A percentile compares a stretch with the other conserved stretches of the same genome.
phyloP scores from a whole-genome alignment of 148 eudicot genomes.

The Bassia scoparia region DNA sequence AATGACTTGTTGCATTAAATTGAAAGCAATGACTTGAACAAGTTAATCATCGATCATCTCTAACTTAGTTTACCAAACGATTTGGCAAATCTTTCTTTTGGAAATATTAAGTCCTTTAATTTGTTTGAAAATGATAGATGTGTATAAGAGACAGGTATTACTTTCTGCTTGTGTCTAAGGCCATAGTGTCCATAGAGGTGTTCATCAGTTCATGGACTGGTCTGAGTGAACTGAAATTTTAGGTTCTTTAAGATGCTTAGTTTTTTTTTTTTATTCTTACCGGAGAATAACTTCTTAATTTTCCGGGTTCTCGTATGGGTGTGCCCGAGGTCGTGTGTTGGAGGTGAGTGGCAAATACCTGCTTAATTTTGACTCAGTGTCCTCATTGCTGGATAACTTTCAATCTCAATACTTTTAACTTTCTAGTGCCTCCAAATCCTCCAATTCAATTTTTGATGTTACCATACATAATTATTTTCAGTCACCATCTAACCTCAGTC shows the following conservation, averaged over 20 bases:
- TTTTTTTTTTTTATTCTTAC: neutral
- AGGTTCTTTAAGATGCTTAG: neutral
- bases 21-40: conserved; percentile 5
- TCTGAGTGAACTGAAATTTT: neutral
- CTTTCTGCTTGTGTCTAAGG: conserved; percentile 3
- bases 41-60: neutral
- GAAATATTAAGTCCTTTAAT: neutral
- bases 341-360: neutral
- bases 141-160: conserved; percentile 58
- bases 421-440: too few species aligned
- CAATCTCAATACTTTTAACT: neutral
- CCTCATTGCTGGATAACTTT: neutral
- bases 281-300: neutral
- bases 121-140: neutral
- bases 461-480: too few species aligned
- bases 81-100: conserved; percentile 4
- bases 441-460: too few species aligned
- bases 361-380: neutral
- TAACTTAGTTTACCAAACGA: neutral
- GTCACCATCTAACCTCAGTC: neutral
- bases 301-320: neutral
- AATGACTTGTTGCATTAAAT: neutral
- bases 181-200: neutral
- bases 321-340: neutral
- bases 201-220: conserved; percentile 5